Evolutionary conservation across 768 basidiomycete genomes (phyloP).

Genomic region (Tephrocybe rancida): DNA sequence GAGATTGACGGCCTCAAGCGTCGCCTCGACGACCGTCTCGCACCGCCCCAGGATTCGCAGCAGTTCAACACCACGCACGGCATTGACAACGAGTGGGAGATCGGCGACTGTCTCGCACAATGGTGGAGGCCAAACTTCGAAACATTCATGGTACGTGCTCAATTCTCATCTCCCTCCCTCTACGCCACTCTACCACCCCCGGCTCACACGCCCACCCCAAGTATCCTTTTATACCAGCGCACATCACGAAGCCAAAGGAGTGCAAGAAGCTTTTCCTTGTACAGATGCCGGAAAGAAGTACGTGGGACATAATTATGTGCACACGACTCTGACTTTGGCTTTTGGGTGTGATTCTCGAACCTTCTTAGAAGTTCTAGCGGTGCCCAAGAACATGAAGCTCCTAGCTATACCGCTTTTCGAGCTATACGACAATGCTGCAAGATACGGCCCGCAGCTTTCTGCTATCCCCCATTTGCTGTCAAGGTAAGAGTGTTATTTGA

Average conservation of each 20-base stretch:
- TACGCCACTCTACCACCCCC: neutral
- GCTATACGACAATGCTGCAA: slow-evolving; percentile 94
- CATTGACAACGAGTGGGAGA: slow-evolving; percentile 91
- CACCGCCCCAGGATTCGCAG: slow-evolving; percentile 67
- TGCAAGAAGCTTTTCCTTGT: slow-evolving; percentile 96
- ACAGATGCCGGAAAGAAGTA: slow-evolving; percentile 93
- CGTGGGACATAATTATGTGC: slow-evolving; percentile 30
- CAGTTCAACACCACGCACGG: slow-evolving; percentile 80
- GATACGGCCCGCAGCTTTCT: slow-evolving; percentile 93
- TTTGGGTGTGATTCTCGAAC: neutral
- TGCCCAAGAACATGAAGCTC: slow-evolving; percentile 99
- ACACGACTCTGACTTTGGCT: neutral
- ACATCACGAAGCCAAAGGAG: slow-evolving; percentile 97
- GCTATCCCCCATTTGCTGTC: slow-evolving; percentile 93
- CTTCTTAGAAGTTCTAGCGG: slow-evolving; percentile 84
- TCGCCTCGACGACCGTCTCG: slow-evolving; percentile 87
- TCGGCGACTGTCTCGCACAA: slow-evolving; percentile 94
- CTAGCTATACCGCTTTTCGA: slow-evolving; percentile 96
- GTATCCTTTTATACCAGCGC: slow-evolving; percentile 95
- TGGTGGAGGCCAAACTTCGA: slow-evolving; percentile 99
- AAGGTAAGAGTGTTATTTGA: slow-evolving; percentile 45
- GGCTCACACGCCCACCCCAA: slow-evolving; percentile 26
- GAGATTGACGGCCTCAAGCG: slow-evolving; percentile 90
- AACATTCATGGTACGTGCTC: slow-evolving; percentile 87
- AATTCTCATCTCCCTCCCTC: neutral